phyloP scores from a whole-genome alignment of 805 yeast species.

The Saitoella complicata region DNA sequence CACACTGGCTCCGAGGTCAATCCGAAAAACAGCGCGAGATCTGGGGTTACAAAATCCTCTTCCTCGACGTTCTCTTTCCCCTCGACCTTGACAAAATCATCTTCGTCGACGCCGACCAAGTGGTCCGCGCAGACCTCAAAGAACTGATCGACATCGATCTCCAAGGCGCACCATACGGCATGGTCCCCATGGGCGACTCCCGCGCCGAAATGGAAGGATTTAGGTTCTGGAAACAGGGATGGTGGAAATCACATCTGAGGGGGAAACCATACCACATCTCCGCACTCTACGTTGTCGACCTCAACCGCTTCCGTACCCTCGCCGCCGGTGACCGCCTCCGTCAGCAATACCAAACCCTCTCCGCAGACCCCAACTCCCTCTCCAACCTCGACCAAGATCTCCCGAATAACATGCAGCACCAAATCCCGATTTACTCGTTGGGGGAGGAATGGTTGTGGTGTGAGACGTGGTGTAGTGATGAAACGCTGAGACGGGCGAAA shows the following conservation, averaged over 20 bases:
- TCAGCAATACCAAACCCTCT: conserved; percentile 66
- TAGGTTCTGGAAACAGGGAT: conserved; percentile 86
- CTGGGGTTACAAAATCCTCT: conserved; percentile 79
- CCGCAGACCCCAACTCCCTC: conserved; percentile 64
- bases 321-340: conserved; percentile 71
- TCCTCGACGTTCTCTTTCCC: conserved; percentile 78
- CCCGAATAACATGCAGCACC: conserved; percentile 68
- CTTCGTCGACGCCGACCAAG: conserved; percentile 76
- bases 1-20: conserved; percentile 71
- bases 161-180: conserved; percentile 73
- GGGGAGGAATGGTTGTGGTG: conserved; percentile 87
- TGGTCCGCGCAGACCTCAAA: conserved; percentile 56
- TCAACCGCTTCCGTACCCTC: conserved; percentile 43
- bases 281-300: conserved; percentile 70
- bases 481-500: conserved; percentile 42
- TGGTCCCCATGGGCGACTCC: conserved; percentile 74
- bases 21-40: conserved; percentile 60
- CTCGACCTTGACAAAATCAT: conserved; percentile 55
- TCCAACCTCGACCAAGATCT: conserved; percentile 82
- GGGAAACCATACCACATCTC: conserved; percentile 60
- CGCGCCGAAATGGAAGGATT: conserved; percentile 67
- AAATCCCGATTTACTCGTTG: conserved; percentile 50
- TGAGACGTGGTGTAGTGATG: conserved; percentile 79
- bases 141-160: conserved; percentile 55
- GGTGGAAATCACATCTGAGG: conserved; percentile 55